phyloP scores from a whole-genome alignment of 1,284 basidiomycete genomes.

The Austropuccinia psidii region DNA sequence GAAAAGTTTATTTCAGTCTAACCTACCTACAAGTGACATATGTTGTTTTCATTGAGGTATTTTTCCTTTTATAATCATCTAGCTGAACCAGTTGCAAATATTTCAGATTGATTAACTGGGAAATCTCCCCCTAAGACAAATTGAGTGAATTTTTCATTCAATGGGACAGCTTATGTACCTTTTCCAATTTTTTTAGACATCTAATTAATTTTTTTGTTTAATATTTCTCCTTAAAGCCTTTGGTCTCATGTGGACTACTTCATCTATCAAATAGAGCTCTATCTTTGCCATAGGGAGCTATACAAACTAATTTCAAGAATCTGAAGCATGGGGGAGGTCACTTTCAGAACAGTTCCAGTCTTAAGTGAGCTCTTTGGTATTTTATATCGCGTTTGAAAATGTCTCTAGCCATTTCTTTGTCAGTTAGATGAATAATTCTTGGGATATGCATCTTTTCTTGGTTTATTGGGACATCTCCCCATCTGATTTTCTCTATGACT shows the following conservation, averaged over 20 bases:
- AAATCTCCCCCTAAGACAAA: no score
- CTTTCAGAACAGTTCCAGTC: background rate
- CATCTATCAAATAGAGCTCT: background rate
- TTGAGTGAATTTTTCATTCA: no score
- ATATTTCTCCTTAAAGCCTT: no score
- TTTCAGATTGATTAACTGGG: no score
- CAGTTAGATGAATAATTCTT: background rate
- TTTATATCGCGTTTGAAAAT: background rate
- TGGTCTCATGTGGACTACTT: background rate
- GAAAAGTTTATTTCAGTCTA: no score
- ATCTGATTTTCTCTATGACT: constrained; percentile 1
- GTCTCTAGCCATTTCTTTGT: background rate
- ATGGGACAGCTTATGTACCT: no score
- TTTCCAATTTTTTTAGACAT: no score
- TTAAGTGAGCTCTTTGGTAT: background rate
- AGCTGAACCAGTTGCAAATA: no score
- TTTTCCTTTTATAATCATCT: no score
- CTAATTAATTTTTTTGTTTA: no score
- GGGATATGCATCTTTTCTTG: background rate
- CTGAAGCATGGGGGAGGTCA: background rate
- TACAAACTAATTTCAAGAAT: background rate
- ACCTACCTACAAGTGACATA: no score
- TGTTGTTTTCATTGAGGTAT: no score
- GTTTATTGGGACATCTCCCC: background rate
- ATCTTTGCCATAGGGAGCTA: background rate